phyloP scores from a whole-genome alignment of 2,329 filamentous ascomycete species.

The Triangularia verruculosa region DNA sequence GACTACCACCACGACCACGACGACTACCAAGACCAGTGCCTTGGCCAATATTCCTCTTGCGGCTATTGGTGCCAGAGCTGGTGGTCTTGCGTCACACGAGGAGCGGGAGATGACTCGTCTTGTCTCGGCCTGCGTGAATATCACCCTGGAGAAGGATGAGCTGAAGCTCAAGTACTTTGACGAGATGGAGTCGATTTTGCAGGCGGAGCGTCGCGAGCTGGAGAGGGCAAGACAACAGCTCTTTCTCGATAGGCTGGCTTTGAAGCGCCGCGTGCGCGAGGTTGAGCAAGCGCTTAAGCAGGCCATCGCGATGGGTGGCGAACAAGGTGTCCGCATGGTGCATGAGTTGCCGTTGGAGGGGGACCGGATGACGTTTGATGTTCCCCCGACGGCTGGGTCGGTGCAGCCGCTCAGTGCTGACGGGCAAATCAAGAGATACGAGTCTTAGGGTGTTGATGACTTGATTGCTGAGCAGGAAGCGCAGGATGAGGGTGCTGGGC shows the following conservation, averaged over 20 bases:
- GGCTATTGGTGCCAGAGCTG: slow-evolving; percentile 78
- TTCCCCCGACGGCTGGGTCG: slow-evolving; percentile 39
- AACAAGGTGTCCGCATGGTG: slow-evolving; percentile 47
- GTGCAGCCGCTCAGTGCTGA: slow-evolving; percentile 55
- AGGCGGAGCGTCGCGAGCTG: slow-evolving; percentile 87
- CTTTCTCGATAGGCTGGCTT: slow-evolving; percentile 85
- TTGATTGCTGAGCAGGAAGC: not conserved
- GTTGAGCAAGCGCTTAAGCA: slow-evolving; percentile 72
- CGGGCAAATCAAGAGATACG: slow-evolving; percentile 56
- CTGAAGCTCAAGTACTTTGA: slow-evolving; percentile 94
- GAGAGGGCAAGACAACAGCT: slow-evolving; percentile 90
- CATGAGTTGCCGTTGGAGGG: slow-evolving; percentile 48
- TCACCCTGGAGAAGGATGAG: slow-evolving; percentile 93
- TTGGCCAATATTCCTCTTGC: slow-evolving; percentile 80
- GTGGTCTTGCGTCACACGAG: slow-evolving; percentile 88
- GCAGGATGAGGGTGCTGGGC: not conserved
- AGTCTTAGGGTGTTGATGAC: slow-evolving; percentile 41
- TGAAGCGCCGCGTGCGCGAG: slow-evolving; percentile 81
- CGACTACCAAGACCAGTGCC: slow-evolving; percentile 45
- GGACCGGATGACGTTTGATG: slow-evolving; percentile 54
- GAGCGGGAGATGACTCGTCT: slow-evolving; percentile 95
- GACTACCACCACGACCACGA: slow-evolving; percentile 51
- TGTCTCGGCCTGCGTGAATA: slow-evolving; percentile 86
- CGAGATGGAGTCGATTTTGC: slow-evolving; percentile 89
- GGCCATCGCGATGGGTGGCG: slow-evolving; percentile 48